These are phyloP conservation scores for Cynanchum wilfordii DNA, from an alignment of 257 asterid species.

Conservation along the genomic window DNA sequence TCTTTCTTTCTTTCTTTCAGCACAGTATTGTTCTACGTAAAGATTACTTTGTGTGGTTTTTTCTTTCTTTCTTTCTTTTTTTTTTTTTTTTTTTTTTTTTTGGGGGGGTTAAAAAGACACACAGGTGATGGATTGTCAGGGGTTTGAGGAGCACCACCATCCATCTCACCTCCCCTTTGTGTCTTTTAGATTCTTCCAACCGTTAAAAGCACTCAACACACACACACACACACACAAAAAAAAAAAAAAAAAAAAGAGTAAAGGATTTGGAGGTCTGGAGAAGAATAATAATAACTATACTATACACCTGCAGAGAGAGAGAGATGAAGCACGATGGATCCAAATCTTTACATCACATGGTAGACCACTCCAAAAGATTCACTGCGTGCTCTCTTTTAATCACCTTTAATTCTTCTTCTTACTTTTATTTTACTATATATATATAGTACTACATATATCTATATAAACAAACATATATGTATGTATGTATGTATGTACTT, in stretches of 20 bases:
- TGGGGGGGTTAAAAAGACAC: background rate
- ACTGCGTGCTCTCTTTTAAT: background rate
- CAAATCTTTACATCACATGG: constrained; percentile 25
- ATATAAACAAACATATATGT: no score
- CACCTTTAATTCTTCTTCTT: background rate
- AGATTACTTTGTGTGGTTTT: background rate
- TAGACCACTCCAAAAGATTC: constrained; percentile 15
- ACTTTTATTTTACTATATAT: background rate
- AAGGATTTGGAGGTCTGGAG: constrained; percentile 12
- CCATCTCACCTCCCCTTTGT: background rate
- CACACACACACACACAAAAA: no score
- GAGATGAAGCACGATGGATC: constrained; percentile 6
- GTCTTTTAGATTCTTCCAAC: constrained; percentile 14
- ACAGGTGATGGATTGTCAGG: constrained; percentile 5
- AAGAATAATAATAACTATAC: background rate
- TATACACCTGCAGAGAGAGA: background rate
- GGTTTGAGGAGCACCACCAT: background rate
- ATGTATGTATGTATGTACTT: background rate
- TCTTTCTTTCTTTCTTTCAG: background rate
- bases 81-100: background rate
- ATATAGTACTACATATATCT: background rate
- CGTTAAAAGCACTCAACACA: constrained; percentile 1
- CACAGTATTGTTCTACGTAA: background rate
- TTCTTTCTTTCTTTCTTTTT: no score
- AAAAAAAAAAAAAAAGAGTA: background rate